Conservation (phyloP, 192 early-diverging fungal genomes). For the Hyaloraphidium curvatum region DNA sequence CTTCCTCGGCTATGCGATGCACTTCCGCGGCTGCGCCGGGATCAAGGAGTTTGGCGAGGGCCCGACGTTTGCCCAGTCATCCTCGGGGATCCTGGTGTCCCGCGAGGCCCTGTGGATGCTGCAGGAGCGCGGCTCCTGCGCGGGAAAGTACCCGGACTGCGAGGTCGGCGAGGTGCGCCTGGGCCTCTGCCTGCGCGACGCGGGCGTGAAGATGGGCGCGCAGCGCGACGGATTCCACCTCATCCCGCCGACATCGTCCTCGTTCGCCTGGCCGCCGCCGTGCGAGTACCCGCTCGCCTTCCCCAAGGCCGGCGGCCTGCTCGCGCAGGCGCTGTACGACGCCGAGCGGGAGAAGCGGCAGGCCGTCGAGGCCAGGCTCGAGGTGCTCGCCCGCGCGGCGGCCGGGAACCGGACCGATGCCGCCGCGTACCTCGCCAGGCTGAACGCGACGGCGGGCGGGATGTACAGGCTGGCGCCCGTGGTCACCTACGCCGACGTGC, state of each 20-base stretch:
- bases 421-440: too few relatives aligned
- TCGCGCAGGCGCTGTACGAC: slow-evolving; percentile 19
- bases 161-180: slow-evolving; percentile 37
- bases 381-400: too few relatives aligned
- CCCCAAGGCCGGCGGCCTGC: slow-evolving; percentile 30
- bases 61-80: slow-evolving; percentile 33
- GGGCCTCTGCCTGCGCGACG: slow-evolving; percentile 31
- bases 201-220: slow-evolving; percentile 14
- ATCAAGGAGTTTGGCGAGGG: slow-evolving; percentile 21
- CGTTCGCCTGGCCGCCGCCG: slow-evolving; percentile 1
- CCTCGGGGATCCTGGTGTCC: slow-evolving; percentile 28
- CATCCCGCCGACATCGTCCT: background rate
- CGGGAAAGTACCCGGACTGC: slow-evolving; percentile 21
- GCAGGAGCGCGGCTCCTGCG: slow-evolving; percentile 15
- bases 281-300: slow-evolving; percentile 22
- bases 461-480: too few relatives aligned
- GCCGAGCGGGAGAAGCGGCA: background rate
- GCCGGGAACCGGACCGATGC: too few relatives aligned
- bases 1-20: slow-evolving; percentile 22
- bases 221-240: background rate
- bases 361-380: too few relatives aligned
- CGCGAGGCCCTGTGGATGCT: slow-evolving; percentile 21
- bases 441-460: too few relatives aligned
- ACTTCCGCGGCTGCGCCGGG: slow-evolving; percentile 26
- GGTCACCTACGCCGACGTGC: too few relatives aligned